These are phyloP conservation scores for Ashbya aceris DNA, from an alignment of 1,139 yeast species.

Conservation along the genomic window DNA sequence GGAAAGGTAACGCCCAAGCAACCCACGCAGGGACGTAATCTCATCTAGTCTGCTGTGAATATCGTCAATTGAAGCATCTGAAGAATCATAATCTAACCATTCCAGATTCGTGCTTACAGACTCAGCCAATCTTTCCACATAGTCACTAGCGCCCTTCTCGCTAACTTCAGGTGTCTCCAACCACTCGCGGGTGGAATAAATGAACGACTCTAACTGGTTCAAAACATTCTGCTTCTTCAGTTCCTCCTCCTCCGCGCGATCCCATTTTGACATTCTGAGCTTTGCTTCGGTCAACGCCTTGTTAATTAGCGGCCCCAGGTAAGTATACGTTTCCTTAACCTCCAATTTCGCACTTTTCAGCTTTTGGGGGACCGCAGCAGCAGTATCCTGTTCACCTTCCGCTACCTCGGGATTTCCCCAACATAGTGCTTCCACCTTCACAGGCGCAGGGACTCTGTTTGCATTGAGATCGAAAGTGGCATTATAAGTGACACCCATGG, in stretches of 20 bases:
- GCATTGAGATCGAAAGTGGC: constrained; percentile 41
- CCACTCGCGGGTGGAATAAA: constrained; percentile 48
- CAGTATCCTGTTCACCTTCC: constrained; percentile 4
- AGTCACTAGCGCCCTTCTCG: constrained; percentile 31
- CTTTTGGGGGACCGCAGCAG: too few relatives aligned
- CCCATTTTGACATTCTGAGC: constrained; percentile 18
- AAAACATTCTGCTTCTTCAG: constrained; percentile 39
- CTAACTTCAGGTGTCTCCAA: constrained; percentile 41
- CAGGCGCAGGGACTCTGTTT: constrained; percentile 43
- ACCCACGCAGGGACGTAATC: constrained; percentile 24
- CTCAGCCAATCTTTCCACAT: constrained; percentile 32
- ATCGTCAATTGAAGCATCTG: constrained; percentile 38
- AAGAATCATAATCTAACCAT: constrained; percentile 75
- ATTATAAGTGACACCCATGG: constrained; percentile 36
- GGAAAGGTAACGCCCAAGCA: constrained; percentile 29
- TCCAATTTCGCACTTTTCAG: not conserved
- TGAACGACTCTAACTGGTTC: constrained; percentile 48
- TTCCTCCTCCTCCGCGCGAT: constrained; percentile 39
- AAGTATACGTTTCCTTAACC: constrained; percentile 31
- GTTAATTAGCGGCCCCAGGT: constrained; percentile 39
- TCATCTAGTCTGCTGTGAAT: constrained; percentile 29
- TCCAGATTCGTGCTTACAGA: constrained; percentile 47
- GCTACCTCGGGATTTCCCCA: constrained; percentile 3
- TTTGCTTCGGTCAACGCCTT: constrained; percentile 32
- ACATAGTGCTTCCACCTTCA: constrained; percentile 38